Evolutionary conservation across 2,329 filamentous ascomycete species (phyloP), one percentile per base, ranked within the genome.

Genomic region (Corinectria fuckeliana): DNA sequence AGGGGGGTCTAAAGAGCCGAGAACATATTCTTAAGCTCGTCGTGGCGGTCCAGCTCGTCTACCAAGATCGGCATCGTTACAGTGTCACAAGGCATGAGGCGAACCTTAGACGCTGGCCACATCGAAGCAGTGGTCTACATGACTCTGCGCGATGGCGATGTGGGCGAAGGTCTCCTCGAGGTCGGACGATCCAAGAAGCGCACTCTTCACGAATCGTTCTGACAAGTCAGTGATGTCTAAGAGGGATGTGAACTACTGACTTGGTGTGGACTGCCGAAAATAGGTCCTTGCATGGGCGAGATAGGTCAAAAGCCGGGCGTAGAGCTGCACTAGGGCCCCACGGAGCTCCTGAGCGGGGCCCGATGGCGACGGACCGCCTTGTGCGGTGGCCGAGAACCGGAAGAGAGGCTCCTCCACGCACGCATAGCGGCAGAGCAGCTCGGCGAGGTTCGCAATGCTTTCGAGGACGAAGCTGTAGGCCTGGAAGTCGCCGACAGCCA

Each of bases 121-220:
- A 16, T n/a, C 18, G 23, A 11, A 25, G 41, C 23, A 49, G 32
- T 32, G 42, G 25, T 49, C 42, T 7, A 48, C 42, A n/a, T 32
- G 11, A 23, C n/a, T 13, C 30, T 48, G 51, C 14, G 16, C 26
- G 8, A 10, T 10, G 9, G 10, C 25, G 10, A 50, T 50, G 20
- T 25, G 28, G 4, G 38, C n/a, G 14, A 57, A 57, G 6, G 54
- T 18, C 45, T 30, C 38, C 44, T 62, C 39, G 1, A 54, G 30
- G 18, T 58, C 52, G n/a, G 49, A 26, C 25, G 49, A 42, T 14
- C n/a, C n/a, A n/a, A 25, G n/a, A 42, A 51, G 20, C 11, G 20
- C 49, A 9, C 34, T 23, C n/a, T 25, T 51, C 9, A 41, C n/a
- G 30, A 41, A n/a, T 13, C 49, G 23, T 25, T 41, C 34, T 51